Evolutionary conservation across 805 yeast species (phyloP).

Genomic region (Wickerhamiella sorbophila): DNA sequence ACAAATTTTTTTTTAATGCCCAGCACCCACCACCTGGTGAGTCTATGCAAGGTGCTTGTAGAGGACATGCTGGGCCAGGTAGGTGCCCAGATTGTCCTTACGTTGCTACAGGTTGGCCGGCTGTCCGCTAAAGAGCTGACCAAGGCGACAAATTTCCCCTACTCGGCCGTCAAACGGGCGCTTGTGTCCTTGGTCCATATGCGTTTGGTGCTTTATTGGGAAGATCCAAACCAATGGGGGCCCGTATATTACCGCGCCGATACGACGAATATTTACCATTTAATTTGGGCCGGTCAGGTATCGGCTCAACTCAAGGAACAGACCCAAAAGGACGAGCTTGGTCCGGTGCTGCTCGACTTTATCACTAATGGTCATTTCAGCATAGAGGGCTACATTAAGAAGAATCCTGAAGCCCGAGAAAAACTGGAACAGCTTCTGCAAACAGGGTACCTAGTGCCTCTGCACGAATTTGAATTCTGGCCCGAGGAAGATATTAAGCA

Average conservation of each 20-base stretch:
- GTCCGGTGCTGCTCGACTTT: slow-evolving; percentile 54
- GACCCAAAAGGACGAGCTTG: slow-evolving; percentile 31
- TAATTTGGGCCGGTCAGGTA: slow-evolving; percentile 63
- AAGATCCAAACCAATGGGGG: slow-evolving; percentile 27
- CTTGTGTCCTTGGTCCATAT: slow-evolving; percentile 69
- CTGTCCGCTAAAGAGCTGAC: slow-evolving; percentile 42
- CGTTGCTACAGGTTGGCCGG: slow-evolving; percentile 55
- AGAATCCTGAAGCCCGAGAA: not conserved
- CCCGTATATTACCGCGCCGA: slow-evolving; percentile 40
- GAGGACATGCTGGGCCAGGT: slow-evolving; percentile 46
- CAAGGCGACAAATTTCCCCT: slow-evolving; percentile 33
- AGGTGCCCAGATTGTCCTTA: slow-evolving; percentile 48
- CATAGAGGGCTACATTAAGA: slow-evolving; percentile 29
- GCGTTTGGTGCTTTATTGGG: slow-evolving; percentile 57
- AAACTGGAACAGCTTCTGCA: not conserved
- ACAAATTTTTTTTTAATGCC: slow-evolving; percentile 3
- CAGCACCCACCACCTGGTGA: slow-evolving; percentile 13
- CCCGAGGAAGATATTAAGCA: slow-evolving; percentile 17
- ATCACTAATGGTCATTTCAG: slow-evolving; percentile 56
- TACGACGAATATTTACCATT: slow-evolving; percentile 46
- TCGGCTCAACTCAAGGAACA: slow-evolving; percentile 28
- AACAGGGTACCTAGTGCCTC: slow-evolving; percentile 33
- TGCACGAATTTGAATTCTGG: slow-evolving; percentile 27
- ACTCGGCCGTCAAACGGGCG: slow-evolving; percentile 42
- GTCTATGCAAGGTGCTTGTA: slow-evolving; percentile 20